Evolutionary conservation across 768 basidiomycete genomes (phyloP).

Genomic region (Hortiboletus campestris): DNA sequence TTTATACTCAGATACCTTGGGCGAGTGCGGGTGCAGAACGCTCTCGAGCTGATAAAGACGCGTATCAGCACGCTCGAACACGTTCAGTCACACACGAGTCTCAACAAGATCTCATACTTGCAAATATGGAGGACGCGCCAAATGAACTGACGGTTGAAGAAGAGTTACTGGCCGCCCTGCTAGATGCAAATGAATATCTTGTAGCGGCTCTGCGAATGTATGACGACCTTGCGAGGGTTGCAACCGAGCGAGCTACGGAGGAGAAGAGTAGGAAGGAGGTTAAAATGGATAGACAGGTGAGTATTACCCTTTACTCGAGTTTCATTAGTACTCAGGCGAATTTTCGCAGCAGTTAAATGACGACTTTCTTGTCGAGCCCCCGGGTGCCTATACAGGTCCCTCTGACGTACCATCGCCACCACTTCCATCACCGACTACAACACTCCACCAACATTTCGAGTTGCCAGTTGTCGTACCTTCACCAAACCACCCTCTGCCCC

Average conservation of each 20-base stretch:
- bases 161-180: slow-evolving; percentile 65
- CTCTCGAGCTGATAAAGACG: slow-evolving; percentile 44
- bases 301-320: slow-evolving; percentile 23
- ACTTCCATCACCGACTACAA: slow-evolving; percentile 24
- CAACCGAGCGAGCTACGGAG: slow-evolving; percentile 50
- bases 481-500: slow-evolving; percentile 39
- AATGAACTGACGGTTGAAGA: slow-evolving; percentile 69
- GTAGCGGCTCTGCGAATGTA: slow-evolving; percentile 67
- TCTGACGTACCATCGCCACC: slow-evolving; percentile 32
- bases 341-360: slow-evolving; percentile 23
- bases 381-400: slow-evolving; percentile 19
- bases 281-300: slow-evolving; percentile 64
- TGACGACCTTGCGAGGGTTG: slow-evolving; percentile 74
- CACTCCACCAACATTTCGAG: slow-evolving; percentile 34
- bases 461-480: slow-evolving; percentile 31
- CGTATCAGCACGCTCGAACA: slow-evolving; percentile 8
- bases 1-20: slow-evolving; percentile 89
- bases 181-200: slow-evolving; percentile 73
- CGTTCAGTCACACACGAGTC: slow-evolving; percentile 21
- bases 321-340: slow-evolving; percentile 19
- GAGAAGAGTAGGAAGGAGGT: slow-evolving; percentile 70
- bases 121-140: slow-evolving; percentile 33
- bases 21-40: slow-evolving; percentile 79
- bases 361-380: slow-evolving; percentile 22
- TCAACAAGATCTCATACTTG: slow-evolving; percentile 19